These are phyloP conservation scores for Backusella psychrophila DNA, from an alignment of 192 early-diverging fungal species.

Conservation along the genomic window DNA sequence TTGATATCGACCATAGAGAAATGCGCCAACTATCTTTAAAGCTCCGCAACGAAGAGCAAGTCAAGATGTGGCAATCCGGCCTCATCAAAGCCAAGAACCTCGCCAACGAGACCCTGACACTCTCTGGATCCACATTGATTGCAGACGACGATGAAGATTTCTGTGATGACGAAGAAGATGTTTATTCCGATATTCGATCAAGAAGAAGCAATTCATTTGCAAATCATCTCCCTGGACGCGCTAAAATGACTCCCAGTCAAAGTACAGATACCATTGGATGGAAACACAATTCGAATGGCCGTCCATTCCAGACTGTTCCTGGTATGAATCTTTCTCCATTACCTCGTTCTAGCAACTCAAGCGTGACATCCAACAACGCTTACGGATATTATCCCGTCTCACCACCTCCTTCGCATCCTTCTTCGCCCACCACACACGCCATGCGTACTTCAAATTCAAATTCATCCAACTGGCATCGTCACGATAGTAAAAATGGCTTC, in stretches of 20 bases:
- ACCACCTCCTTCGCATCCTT: slow-evolving; percentile 45
- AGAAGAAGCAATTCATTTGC: slow-evolving; percentile 13
- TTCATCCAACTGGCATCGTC: slow-evolving; percentile 32
- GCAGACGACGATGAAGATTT: slow-evolving; percentile 29
- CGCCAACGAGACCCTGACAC: slow-evolving; percentile 21
- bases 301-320: slow-evolving; percentile 16
- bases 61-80: slow-evolving; percentile 78
- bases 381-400: slow-evolving; percentile 41
- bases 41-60: slow-evolving; percentile 87
- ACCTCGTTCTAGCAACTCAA: slow-evolving; percentile 17
- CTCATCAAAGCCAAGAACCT: slow-evolving; percentile 61
- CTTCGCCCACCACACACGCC: slow-evolving; percentile 31
- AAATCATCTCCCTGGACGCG: neutral
- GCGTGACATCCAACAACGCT: neutral
- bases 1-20: slow-evolving; percentile 60
- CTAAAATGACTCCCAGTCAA: neutral
- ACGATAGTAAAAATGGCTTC: slow-evolving; percentile 4
- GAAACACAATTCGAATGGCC: neutral
- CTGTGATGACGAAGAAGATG: slow-evolving; percentile 18
- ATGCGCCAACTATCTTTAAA: slow-evolving; percentile 65
- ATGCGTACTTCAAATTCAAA: neutral
- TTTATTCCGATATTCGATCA: neutral
- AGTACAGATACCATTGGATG: slow-evolving; percentile 1
- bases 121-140: slow-evolving; percentile 3
- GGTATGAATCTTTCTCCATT: slow-evolving; percentile 34